Conservation (phyloP, 2,329 filamentous ascomycete species). For the Trichophyton schoenleinii region DNA sequence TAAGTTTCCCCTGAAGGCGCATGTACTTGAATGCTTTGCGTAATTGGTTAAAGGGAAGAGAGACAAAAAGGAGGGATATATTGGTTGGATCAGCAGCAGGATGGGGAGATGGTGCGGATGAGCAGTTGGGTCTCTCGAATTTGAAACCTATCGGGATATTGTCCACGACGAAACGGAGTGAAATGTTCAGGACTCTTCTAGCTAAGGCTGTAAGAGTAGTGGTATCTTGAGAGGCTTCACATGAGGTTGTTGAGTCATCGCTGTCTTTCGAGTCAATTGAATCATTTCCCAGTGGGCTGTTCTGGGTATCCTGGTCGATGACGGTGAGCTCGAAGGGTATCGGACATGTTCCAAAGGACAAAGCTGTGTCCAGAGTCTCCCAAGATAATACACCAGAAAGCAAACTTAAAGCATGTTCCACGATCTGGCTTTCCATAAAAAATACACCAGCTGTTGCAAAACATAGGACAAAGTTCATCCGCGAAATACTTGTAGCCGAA, state of each 20-base stretch:
- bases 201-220: constrained; percentile 10
- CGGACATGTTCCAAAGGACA: constrained; percentile 19
- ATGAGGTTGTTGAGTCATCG: neutral
- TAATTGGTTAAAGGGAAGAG: constrained; percentile 19
- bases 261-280: constrained; percentile 2
- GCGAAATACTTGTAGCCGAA: constrained; percentile 14
- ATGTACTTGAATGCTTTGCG: constrained; percentile 15
- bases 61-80: constrained; percentile 20
- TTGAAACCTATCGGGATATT: constrained; percentile 16
- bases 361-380: constrained; percentile 20
- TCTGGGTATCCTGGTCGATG: neutral
- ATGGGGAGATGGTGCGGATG: constrained; percentile 5
- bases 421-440: constrained; percentile 16
- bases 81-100: constrained; percentile 7
- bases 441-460: constrained; percentile 24
- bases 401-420: constrained; percentile 19
- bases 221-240: neutral
- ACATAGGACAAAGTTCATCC: constrained; percentile 21
- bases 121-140: constrained; percentile 17
- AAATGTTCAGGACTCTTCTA: constrained; percentile 12
- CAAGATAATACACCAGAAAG: constrained; percentile 18
- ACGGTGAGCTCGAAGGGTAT: constrained; percentile 16
- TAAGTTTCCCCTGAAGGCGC: constrained; percentile 12
- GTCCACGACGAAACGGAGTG: constrained; percentile 17
- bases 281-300: constrained; percentile 1